Percentiles rank a stretch among this genome's conserved stretches.
Evolutionary conservation across 139 green algal genomes (phyloP).

Genomic region (Chlorella sp.): DNA sequence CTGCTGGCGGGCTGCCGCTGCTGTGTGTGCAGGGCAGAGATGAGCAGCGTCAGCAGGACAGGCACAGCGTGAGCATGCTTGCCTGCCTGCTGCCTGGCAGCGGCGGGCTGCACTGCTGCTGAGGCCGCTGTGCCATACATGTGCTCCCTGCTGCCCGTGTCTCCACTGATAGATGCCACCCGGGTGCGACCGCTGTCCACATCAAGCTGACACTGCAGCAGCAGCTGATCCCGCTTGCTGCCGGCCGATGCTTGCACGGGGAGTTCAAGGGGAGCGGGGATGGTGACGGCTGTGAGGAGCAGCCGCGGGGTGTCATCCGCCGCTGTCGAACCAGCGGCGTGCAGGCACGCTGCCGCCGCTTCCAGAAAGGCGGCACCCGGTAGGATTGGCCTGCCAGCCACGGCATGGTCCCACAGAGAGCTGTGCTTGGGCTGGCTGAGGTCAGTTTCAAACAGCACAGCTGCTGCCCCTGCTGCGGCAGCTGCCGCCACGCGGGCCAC

Average conservation of each 20-base stretch:
- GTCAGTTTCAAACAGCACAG: slow-evolving; percentile 48
- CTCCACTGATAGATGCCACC: neutral
- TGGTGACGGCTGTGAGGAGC: slow-evolving; percentile 28
- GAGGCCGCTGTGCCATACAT: neutral
- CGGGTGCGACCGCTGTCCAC: neutral
- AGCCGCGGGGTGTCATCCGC: neutral
- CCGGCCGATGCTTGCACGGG: neutral
- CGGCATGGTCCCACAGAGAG: slow-evolving; percentile 76
- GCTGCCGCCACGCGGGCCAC: neutral
- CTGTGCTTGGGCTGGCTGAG: slow-evolving; percentile 43
- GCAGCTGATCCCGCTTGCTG: neutral
- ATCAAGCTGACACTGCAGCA: slow-evolving; percentile 40
- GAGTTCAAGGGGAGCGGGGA: slow-evolving; percentile 36
- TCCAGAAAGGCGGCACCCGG: slow-evolving; percentile 72
- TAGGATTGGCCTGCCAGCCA: slow-evolving; percentile 37
- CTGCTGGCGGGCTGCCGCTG: neutral
- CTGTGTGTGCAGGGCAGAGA: neutral
- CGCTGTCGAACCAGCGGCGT: neutral
- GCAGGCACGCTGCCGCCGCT: slow-evolving; percentile 49
- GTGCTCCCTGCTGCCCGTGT: slow-evolving; percentile 24
- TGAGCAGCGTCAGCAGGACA: neutral
- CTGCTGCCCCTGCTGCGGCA: neutral
- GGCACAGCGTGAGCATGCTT: neutral
- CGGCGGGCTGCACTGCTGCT: neutral
- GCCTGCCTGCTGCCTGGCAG: neutral